Evolutionary conservation across 2,329 filamentous ascomycete species (phyloP).

Genomic region (Metarhizium humberi): DNA sequence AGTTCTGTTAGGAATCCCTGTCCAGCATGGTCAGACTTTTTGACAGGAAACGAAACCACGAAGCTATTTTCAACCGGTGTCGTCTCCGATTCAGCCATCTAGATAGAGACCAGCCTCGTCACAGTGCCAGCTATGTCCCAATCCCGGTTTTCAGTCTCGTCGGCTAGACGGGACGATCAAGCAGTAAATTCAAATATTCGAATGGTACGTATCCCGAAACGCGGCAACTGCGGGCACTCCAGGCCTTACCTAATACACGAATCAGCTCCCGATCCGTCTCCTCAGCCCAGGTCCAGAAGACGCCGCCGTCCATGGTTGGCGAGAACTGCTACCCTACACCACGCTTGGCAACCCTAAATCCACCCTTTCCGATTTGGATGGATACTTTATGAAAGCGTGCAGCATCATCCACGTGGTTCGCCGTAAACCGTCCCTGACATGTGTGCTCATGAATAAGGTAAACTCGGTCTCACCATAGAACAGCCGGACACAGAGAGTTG

Average conservation of each 20-base stretch:
- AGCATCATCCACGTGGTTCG: neutral
- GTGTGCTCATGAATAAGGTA: neutral
- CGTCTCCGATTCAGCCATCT: neutral
- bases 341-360: too few relatives aligned
- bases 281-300: too few relatives aligned
- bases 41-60: neutral
- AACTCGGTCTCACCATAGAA: too few relatives aligned
- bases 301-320: too few relatives aligned
- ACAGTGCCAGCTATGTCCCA: neutral
- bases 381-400: too few relatives aligned
- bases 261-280: too few relatives aligned
- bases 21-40: neutral
- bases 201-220: constrained; percentile 5
- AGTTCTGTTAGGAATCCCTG: neutral
- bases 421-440: neutral
- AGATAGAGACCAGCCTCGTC: neutral
- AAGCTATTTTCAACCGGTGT: too few relatives aligned
- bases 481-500: too few relatives aligned
- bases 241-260: neutral
- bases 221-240: constrained; percentile 3
- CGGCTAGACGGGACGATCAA: constrained; percentile 18
- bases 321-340: too few relatives aligned
- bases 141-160: neutral
- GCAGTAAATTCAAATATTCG: constrained; percentile 11
- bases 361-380: too few relatives aligned